Base-by-base conservation (phyloP, 352 stramenopile species). In the Phytopythium helicoides region DNA sequence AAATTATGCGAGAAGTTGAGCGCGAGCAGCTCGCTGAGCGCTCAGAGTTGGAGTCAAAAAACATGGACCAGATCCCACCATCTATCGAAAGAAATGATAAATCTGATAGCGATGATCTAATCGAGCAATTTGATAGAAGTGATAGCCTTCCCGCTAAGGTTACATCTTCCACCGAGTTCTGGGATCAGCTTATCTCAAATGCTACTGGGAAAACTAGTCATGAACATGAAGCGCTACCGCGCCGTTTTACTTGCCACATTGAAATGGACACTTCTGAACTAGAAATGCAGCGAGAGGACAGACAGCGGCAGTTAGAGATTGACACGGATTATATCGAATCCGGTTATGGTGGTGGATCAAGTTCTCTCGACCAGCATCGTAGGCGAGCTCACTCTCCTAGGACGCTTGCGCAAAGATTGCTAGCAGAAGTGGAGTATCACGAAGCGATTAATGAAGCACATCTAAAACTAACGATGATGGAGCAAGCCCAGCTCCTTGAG, bases 401-500 rank as follows among this genome's bases (percentile, higher is more conserved):
- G 16, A 66, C 76, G 3, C 69, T 91, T 0, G 71, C 78, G 0
- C 74, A 64, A 28, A 62, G 52, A 11, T 39, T 91, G 25, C 56
- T 91, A 7, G 78, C 78, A 7, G 78, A 79, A 28, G 72, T 91
- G 1, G 81, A 85, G 41, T 88, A 82, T 33, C 76, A 87, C 47
- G 81, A 91, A 52, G 62, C 73, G 1, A 73, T 91, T 23, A 64
- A 79, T 22, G 73, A 87, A 2, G 81, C 81, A 0, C 78, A 88
- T 21, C 42, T 86, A 16, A 76, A 89, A 36, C 33, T 89, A 10
- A 56, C 67, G 1, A 65, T 74, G 51, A 81, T 91, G 63, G 78
- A 88, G 45, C 73, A 86, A 18, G 52, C 66, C 3, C 76, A 81
- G 6, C 56, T 70, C 10, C 31, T 90, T 9, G 73, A 87, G 34